Conservation (phyloP, 768 basidiomycete species). For the Trametopsis cervina region DNA sequence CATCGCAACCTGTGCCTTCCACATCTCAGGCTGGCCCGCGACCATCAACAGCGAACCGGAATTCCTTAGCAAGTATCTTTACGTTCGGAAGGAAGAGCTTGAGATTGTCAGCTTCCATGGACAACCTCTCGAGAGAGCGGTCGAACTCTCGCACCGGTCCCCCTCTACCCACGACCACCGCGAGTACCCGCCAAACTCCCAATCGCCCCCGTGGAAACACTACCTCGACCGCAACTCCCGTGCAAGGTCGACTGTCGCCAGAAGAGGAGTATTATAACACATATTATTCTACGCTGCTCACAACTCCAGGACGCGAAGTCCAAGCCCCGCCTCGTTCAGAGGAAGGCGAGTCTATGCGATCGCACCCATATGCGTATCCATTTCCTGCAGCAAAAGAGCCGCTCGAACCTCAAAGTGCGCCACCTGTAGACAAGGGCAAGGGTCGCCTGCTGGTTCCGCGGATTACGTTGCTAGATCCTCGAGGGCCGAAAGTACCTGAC, state of each 20-base stretch:
- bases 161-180: conserved; percentile 2
- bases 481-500: conserved; percentile 19
- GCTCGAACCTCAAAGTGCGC: conserved; percentile 10
- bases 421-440: conserved; percentile 12
- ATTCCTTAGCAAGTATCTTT: conserved; percentile 50
- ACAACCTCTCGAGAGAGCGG: conserved; percentile 17
- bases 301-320: conserved; percentile 8
- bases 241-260: conserved; percentile 14
- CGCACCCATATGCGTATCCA: conserved; percentile 49
- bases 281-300: conserved; percentile 35
- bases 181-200: background rate
- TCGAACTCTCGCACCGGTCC: background rate
- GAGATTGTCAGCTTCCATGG: conserved; percentile 18
- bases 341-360: conserved; percentile 18
- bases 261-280: conserved; percentile 44
- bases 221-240: background rate
- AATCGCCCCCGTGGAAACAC: conserved; percentile 7
- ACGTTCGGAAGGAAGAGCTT: conserved; percentile 32
- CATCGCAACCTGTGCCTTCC: conserved; percentile 7
- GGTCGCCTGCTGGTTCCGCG: conserved; percentile 11
- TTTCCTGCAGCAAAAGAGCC: conserved; percentile 20
- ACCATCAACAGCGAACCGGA: conserved; percentile 29
- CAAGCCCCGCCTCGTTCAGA: conserved; percentile 9
- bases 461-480: conserved; percentile 20
- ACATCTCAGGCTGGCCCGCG: conserved; percentile 15